Percentiles rank a stretch among this genome's conserved stretches.
These are phyloP conservation scores for Ceratocystis ficicola DNA, from an alignment of 2,329 filamentous ascomycete genomes.

Conservation along the genomic window DNA sequence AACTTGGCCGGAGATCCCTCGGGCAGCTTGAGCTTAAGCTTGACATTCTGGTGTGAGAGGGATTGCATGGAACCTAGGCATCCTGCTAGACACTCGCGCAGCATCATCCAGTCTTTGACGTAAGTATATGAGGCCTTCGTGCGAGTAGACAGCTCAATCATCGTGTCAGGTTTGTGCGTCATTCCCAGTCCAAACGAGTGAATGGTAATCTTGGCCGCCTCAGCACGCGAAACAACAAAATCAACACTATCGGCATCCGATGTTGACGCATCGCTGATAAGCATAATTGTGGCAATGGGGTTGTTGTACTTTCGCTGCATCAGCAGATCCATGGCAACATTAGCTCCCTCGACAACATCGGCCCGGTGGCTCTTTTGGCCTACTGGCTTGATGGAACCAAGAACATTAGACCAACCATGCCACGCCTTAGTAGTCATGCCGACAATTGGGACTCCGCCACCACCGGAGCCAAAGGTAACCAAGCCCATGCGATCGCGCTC, in stretches of 20 bases:
- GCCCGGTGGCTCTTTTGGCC: constrained; percentile 94
- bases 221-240: constrained; percentile 90
- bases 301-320: constrained; percentile 98
- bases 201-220: constrained; percentile 93
- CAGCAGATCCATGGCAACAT: constrained; percentile 93
- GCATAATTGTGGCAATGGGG: constrained; percentile 83
- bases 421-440: constrained; percentile 95
- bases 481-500: constrained; percentile 93
- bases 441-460: constrained; percentile 87
- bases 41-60: constrained; percentile 95
- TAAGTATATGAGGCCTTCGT: constrained; percentile 97
- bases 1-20: constrained; percentile 97
- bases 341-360: constrained; percentile 93
- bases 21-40: constrained; percentile 82
- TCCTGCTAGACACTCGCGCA: constrained; percentile 87
- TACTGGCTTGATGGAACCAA: constrained; percentile 80
- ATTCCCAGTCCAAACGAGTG: constrained; percentile 93
- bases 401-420: constrained; percentile 77
- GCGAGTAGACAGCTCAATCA: constrained; percentile 90
- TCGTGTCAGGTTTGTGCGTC: constrained; percentile 95
- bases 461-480: constrained; percentile 91
- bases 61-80: constrained; percentile 86
- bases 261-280: constrained; percentile 94
- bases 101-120: constrained; percentile 99
- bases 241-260: constrained; percentile 92